Base-by-base conservation (phyloP, 352 stramenopile genomes). In the Phytophthora sp. region DNA sequence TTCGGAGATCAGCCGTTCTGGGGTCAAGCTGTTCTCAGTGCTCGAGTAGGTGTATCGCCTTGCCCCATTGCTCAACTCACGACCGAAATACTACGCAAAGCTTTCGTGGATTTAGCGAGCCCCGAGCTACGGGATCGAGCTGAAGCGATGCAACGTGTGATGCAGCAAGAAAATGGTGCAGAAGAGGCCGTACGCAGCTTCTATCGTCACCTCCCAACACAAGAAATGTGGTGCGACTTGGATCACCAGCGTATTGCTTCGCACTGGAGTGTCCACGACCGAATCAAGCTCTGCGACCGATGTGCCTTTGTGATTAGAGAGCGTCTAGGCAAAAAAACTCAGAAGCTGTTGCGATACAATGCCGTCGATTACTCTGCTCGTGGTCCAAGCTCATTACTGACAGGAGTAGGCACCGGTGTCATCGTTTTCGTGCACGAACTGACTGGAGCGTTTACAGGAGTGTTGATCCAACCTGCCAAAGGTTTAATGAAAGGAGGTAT, bases 1-100 rank as follows among this genome's bases (percentile, higher is more conserved):
- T 98, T 98, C 70, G 91, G 89, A 20, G 94, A 98, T 64, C 94
- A 98, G 71, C 87, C 80, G 18, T 98, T 98, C 69, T 98, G 94
- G 94, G 92, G 90, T 2, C 82, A 92, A 21, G 91, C 94, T 6
- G 86, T 97, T 0, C 74, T 88, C 18, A 83, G 71, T 2, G 77
- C 82, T 21, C 84, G 79, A 13, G 90, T 96, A 0, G 94, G 94
- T 18, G 87, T 94, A 0, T 59, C 80, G 29, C 90, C 92, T 1
- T 94, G 90, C 46, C 83, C 88, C 7, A 90, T 98, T 27, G 58
- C 47, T 8, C 68, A 92, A 33, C 66, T 98, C 20, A 97, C 86
- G 1, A 73, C 72, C 1, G 85, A 96, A 31, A 79, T 84, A 38
- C 64, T 98, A 23, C 57, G 67, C 3, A 66, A 80, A 26, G 94